Conservation (phyloP, 306 rosid genomes). For the Cajanus cajan region DNA sequence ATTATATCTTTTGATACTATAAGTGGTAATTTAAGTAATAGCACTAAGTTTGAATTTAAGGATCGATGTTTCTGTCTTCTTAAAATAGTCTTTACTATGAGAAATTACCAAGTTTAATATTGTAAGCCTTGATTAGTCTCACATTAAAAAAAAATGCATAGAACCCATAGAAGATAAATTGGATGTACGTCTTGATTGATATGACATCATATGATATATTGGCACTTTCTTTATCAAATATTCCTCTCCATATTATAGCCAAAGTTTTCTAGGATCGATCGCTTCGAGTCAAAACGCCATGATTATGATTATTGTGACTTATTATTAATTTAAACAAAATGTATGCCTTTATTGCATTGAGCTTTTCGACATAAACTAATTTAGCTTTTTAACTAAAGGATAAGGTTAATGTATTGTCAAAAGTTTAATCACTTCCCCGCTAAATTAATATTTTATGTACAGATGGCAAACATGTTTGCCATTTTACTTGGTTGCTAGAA, state of each 20-base stretch:
- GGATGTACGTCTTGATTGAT: neutral
- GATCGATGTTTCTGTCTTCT: neutral
- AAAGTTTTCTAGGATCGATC: neutral
- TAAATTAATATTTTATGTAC: neutral
- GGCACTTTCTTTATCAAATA: neutral
- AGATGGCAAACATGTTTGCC: neutral
- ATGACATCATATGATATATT: neutral
- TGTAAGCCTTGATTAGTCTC: neutral
- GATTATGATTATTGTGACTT: neutral
- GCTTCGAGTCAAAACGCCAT: slow-evolving; percentile 14
- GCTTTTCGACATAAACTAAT: neutral
- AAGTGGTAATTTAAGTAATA: neutral
- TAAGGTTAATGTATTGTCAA: neutral
- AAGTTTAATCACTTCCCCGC: neutral
- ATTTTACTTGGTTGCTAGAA: neutral
- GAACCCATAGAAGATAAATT: neutral
- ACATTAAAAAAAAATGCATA: neutral
- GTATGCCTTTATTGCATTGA: neutral
- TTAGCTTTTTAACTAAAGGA: neutral
- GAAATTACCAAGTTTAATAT: neutral
- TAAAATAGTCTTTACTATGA: neutral
- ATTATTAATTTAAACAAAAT: neutral
- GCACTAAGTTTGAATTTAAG: neutral
- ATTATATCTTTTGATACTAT: neutral
- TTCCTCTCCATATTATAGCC: neutral